Conservation (phyloP, 2,329 filamentous ascomycete species). For the Sclerotinia glacialis region DNA sequence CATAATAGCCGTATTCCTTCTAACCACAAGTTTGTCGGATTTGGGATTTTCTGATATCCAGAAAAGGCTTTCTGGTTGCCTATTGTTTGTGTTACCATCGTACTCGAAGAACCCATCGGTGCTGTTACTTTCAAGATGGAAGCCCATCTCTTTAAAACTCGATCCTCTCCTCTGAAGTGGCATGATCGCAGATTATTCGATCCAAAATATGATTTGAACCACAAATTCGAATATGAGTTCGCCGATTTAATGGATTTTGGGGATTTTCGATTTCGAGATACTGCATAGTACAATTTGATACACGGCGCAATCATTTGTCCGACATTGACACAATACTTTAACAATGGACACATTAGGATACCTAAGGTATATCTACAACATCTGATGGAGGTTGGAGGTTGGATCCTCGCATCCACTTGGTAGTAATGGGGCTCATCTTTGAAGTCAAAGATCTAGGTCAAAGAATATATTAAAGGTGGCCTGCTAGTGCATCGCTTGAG, state of each 20-base stretch:
- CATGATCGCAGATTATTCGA: not conserved
- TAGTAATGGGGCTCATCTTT: conserved; percentile 13
- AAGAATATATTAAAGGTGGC: not conserved
- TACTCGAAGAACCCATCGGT: conserved; percentile 15
- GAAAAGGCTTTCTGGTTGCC: conserved; percentile 14
- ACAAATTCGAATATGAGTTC: not conserved
- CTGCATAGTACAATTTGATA: conserved; percentile 6
- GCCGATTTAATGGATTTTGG: not conserved
- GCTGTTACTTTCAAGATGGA: conserved; percentile 9
- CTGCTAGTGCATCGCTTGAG: conserved; percentile 8
- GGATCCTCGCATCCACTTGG: conserved; percentile 2
- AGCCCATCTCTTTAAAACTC: not conserved
- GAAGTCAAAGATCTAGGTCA: conserved; percentile 4
- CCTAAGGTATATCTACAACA: conserved; percentile 4
- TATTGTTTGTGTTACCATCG: conserved; percentile 17
- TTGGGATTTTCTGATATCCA: conserved; percentile 15
- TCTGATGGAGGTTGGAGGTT: not conserved
- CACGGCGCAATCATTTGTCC: conserved; percentile 1
- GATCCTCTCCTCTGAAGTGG: conserved; percentile 3
- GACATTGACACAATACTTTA: not conserved
- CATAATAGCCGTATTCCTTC: conserved; percentile 7
- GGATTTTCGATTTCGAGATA: not conserved
- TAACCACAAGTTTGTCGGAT: conserved; percentile 5
- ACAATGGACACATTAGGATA: conserved; percentile 1
- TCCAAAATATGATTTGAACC: not conserved